Conservation (phyloP, 768 basidiomycete species). For the Boletus insuetus region DNA sequence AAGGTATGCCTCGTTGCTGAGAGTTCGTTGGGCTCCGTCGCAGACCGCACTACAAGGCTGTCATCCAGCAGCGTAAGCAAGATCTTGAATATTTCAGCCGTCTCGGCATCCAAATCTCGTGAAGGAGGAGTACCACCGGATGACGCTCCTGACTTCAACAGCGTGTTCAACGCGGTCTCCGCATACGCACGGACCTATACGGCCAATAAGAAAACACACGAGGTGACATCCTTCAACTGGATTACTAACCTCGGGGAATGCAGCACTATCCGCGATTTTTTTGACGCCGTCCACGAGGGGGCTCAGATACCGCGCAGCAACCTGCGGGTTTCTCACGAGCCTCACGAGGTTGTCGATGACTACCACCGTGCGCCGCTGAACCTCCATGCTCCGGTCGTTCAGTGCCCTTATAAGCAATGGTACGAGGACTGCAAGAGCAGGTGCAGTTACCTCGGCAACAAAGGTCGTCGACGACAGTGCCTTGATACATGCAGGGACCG, state of each 20-base stretch:
- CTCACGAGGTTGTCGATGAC: slow-evolving; percentile 97
- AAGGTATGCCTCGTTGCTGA: slow-evolving; percentile 54
- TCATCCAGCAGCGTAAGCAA: slow-evolving; percentile 61
- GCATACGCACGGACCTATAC: slow-evolving; percentile 89
- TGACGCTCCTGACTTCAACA: slow-evolving; percentile 83
- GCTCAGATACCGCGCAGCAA: slow-evolving; percentile 87
- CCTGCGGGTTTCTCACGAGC: slow-evolving; percentile 86
- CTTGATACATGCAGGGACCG: slow-evolving; percentile 92
- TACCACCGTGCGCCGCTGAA: slow-evolving; percentile 90
- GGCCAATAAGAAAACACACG: slow-evolving; percentile 10
- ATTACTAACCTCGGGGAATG: slow-evolving; percentile 83
- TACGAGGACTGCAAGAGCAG: slow-evolving; percentile 94
- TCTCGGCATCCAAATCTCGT: slow-evolving; percentile 69
- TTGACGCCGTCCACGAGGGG: slow-evolving; percentile 87
- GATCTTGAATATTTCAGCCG: slow-evolving; percentile 49
- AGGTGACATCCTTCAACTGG: slow-evolving; percentile 1
- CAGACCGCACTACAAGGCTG: slow-evolving; percentile 39
- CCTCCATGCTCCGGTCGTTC: slow-evolving; percentile 95
- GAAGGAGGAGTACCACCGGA: slow-evolving; percentile 64
- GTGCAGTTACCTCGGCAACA: slow-evolving; percentile 94
- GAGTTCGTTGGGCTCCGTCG: slow-evolving; percentile 48
- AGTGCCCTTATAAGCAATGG: slow-evolving; percentile 88
- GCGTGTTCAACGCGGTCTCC: slow-evolving; percentile 73
- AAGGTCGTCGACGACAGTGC: slow-evolving; percentile 93
- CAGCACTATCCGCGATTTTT: slow-evolving; percentile 85